Percentiles rank a stretch among this genome's conserved stretches.
phyloP scores from a whole-genome alignment of 805 yeast genomes.

The Candida montana region DNA sequence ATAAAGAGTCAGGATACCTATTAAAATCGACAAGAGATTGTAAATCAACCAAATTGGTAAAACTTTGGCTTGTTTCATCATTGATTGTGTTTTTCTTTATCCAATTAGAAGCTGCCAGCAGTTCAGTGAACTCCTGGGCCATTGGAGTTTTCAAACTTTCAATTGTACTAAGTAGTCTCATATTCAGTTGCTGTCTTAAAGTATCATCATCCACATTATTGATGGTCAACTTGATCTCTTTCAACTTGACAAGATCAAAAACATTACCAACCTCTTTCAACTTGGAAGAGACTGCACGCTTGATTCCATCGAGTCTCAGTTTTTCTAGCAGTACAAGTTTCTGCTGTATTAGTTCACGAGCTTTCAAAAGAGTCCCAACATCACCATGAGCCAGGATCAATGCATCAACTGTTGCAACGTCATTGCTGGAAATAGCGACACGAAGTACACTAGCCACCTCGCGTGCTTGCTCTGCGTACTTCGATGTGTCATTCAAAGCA shows the following conservation, averaged over 20 bases:
- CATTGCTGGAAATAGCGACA: constrained; percentile 13
- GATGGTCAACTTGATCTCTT: constrained; percentile 7
- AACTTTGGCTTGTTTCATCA: neutral
- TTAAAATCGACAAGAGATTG: constrained; percentile 11
- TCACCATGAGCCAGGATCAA: constrained; percentile 19
- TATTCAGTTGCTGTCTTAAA: neutral
- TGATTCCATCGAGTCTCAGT: neutral
- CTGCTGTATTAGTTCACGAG: constrained; percentile 10
- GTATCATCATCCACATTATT: constrained; percentile 1
- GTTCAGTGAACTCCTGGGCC: constrained; percentile 5
- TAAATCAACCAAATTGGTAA: constrained; percentile 13
- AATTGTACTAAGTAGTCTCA: constrained; percentile 8
- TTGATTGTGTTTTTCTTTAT: constrained; percentile 7
- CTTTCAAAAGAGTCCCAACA: constrained; percentile 14
- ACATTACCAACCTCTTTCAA: constrained; percentile 2
- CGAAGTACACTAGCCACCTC: constrained; percentile 15
- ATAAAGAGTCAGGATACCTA: constrained; percentile 37
- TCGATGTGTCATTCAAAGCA: constrained; percentile 8
- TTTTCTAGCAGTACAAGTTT: constrained; percentile 1
- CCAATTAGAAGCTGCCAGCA: constrained; percentile 16
- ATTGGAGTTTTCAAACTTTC: constrained; percentile 11
- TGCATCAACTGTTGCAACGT: constrained; percentile 18
- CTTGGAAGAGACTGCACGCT: neutral
- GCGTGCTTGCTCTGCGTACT: constrained; percentile 12
- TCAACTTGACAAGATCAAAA: constrained; percentile 13